Evolutionary conservation across 129 eudicot genomes (phyloP).

Genomic region (Silybum marianum): DNA sequence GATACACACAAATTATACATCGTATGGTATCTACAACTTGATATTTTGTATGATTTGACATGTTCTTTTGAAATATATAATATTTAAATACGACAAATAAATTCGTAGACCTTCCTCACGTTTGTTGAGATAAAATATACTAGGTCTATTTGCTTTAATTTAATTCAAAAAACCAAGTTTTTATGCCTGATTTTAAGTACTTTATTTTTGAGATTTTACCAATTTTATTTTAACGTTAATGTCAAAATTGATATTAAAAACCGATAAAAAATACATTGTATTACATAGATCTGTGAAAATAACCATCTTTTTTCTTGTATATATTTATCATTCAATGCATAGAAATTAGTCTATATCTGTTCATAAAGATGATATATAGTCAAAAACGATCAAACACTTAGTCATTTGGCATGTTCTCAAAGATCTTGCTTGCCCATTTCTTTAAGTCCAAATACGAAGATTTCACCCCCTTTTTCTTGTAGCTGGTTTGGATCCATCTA

Average conservation of each 20-base stretch:
- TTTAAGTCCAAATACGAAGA: slow-evolving; percentile 16
- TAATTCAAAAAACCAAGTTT: too few species aligned
- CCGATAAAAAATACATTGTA: too few species aligned
- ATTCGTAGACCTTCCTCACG: background rate
- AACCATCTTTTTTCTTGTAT: background rate
- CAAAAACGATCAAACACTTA: slow-evolving; percentile 12
- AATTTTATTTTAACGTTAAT: too few species aligned
- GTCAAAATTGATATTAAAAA: too few species aligned
- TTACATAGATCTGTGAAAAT: too few species aligned
- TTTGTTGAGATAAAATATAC: background rate
- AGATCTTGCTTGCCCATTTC: slow-evolving; percentile 15
- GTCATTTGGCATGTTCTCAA: slow-evolving; percentile 35
- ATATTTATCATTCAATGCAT: background rate
- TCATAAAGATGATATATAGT: background rate
- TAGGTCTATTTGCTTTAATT: too few species aligned
- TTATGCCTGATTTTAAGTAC: too few species aligned
- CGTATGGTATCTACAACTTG: background rate
- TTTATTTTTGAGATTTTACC: too few species aligned
- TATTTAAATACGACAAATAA: background rate
- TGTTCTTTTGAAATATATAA: too few species aligned
- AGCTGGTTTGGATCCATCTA: slow-evolving; percentile 5
- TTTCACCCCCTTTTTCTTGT: slow-evolving; percentile 19
- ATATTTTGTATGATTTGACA: background rate
- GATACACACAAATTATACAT: too few species aligned
- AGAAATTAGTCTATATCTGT: background rate